Percentiles rank a stretch among this genome's conserved stretches.
These are phyloP conservation scores for Coemansia javaensis DNA, from an alignment of 192 early-diverging fungal species.

Conservation along the genomic window DNA sequence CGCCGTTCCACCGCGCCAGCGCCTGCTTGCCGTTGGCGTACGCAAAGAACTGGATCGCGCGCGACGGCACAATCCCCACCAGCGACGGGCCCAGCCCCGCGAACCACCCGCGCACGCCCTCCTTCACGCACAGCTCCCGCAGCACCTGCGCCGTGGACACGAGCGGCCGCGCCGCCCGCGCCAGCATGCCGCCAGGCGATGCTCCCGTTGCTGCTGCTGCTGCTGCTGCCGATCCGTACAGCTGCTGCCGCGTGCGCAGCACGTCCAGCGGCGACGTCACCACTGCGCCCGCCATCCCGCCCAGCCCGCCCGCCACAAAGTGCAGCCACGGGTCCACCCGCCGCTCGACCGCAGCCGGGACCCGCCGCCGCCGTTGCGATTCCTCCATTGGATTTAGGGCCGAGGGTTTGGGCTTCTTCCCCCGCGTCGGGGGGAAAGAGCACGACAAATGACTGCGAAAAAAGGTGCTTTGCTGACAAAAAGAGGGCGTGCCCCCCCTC, in stretches of 20 bases:
- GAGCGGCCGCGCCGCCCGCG: constrained; percentile 21
- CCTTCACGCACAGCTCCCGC: constrained; percentile 61
- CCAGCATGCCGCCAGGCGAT: neutral
- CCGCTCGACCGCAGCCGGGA: constrained; percentile 27
- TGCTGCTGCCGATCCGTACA: constrained; percentile 21
- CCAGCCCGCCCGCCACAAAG: constrained; percentile 53
- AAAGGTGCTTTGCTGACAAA: too few species aligned
- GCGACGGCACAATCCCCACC: constrained; percentile 90
- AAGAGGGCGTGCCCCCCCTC: too few species aligned
- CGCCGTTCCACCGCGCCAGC: constrained; percentile 71
- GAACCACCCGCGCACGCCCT: constrained; percentile 83
- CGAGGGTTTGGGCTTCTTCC: too few species aligned
- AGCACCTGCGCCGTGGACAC: constrained; percentile 18
- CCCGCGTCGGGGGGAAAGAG: too few species aligned
- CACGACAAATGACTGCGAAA: too few species aligned
- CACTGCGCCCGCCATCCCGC: constrained; percentile 77
- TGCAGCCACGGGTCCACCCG: constrained; percentile 46
- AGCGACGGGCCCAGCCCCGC: constrained; percentile 94
- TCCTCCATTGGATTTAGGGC: too few species aligned
- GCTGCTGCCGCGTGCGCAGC: constrained; percentile 90
- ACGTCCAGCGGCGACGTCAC: constrained; percentile 91
- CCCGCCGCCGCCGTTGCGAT: constrained; percentile 9
- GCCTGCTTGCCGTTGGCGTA: constrained; percentile 86
- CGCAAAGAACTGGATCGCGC: constrained; percentile 89
- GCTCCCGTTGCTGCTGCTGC: neutral